A percentile compares a stretch with the other conserved stretches of the same genome.
phyloP scores from a whole-genome alignment of 2,329 filamentous ascomycete species.

The Tolypocladium endophyticum region DNA sequence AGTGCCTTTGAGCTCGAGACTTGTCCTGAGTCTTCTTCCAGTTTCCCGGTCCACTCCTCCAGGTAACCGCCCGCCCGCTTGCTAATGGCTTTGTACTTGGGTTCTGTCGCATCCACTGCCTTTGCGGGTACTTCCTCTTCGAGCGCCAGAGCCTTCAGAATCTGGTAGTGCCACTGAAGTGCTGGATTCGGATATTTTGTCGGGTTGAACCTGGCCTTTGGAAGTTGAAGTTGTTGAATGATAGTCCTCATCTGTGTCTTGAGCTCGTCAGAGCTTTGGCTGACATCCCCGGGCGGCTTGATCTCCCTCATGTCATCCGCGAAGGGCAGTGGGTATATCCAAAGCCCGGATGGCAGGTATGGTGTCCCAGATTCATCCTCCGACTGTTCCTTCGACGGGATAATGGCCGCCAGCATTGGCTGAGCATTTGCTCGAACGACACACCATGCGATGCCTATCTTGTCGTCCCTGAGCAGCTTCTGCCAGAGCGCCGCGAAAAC shows the following conservation, averaged over 20 bases:
- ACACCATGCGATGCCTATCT: slow-evolving; percentile 83
- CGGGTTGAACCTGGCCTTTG: slow-evolving; percentile 75
- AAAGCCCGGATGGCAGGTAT: slow-evolving; percentile 71
- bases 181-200: slow-evolving; percentile 82
- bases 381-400: slow-evolving; percentile 60
- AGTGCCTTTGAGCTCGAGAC: slow-evolving; percentile 27
- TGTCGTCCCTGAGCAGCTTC: slow-evolving; percentile 69
- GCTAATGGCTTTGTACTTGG: slow-evolving; percentile 77
- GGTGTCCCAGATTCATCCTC: slow-evolving; percentile 58
- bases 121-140: slow-evolving; percentile 81
- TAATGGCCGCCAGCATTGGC: slow-evolving; percentile 69
- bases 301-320: slow-evolving; percentile 76
- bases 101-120: slow-evolving; percentile 65
- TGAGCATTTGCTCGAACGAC: slow-evolving; percentile 71
- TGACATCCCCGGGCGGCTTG: slow-evolving; percentile 46
- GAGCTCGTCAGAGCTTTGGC: slow-evolving; percentile 55
- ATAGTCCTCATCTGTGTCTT: slow-evolving; percentile 75
- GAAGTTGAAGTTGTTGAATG: slow-evolving; percentile 78
- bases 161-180: slow-evolving; percentile 94
- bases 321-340: slow-evolving; percentile 80
- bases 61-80: slow-evolving; percentile 77
- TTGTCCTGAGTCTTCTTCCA: slow-evolving; percentile 44
- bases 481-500: slow-evolving; percentile 87
- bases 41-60: slow-evolving; percentile 60
- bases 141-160: slow-evolving; percentile 81